These are phyloP conservation scores for Amylostereum chailletii DNA, from an alignment of 1,284 basidiomycete species.

Conservation along the genomic window DNA sequence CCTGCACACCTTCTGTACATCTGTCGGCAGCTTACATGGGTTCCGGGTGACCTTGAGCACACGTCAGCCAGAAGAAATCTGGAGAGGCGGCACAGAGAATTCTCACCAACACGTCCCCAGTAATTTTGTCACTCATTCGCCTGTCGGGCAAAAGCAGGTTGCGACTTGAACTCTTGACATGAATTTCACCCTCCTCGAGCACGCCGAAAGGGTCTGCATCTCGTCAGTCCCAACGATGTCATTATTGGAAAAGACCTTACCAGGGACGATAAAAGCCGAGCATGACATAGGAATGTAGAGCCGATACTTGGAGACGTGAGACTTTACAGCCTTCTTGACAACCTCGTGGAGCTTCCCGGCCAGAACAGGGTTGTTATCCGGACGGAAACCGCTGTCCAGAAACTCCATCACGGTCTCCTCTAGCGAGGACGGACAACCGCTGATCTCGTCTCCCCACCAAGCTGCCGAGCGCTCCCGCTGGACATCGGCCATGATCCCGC, in stretches of 20 bases:
- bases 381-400: constrained; percentile 30
- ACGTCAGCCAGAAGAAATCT: neutral
- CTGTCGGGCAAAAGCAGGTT: constrained; percentile 20
- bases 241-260: constrained; percentile 14
- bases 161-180: constrained; percentile 24
- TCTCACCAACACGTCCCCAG: constrained; percentile 31
- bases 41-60: constrained; percentile 29
- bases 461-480: constrained; percentile 15
- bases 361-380: constrained; percentile 23
- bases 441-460: constrained; percentile 29
- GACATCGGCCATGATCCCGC: neutral
- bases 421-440: constrained; percentile 31
- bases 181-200: constrained; percentile 28
- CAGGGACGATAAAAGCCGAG: constrained; percentile 33
- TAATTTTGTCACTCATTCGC: constrained; percentile 22
- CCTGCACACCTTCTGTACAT: constrained; percentile 31
- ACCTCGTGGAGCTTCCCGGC: constrained; percentile 26
- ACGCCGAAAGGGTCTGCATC: constrained; percentile 27
- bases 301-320: constrained; percentile 16
- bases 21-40: constrained; percentile 37
- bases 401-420: constrained; percentile 30
- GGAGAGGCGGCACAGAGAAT: neutral
- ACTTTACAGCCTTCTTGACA: constrained; percentile 21
- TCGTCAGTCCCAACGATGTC: too few species aligned
- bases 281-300: constrained; percentile 27